Evolutionary conservation across 805 yeast genomes (phyloP).

Genomic region (Saccharomycopsis olivae): DNA sequence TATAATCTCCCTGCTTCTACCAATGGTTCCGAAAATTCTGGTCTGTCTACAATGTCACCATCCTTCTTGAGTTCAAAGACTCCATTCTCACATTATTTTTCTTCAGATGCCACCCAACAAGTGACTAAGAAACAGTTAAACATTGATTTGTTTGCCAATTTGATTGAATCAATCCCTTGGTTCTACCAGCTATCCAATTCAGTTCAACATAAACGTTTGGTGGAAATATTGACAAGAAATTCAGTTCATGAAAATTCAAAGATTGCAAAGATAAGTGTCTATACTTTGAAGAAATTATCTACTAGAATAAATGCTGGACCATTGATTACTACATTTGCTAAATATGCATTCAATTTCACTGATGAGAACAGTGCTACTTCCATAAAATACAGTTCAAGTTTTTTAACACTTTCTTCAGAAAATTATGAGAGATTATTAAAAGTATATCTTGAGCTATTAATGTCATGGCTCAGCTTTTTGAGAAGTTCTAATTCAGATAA

Average conservation of each 20-base stretch:
- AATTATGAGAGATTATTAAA: constrained; percentile 51
- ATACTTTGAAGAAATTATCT: constrained; percentile 56
- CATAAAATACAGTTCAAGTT: constrained; percentile 42
- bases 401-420: constrained; percentile 39
- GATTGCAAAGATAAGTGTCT: constrained; percentile 55
- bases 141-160: constrained; percentile 54
- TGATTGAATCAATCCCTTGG: constrained; percentile 70
- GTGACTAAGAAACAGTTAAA: constrained; percentile 27
- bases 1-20: neutral
- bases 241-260: constrained; percentile 54
- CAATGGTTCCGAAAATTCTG: neutral
- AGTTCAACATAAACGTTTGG: constrained; percentile 48
- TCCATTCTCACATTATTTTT: constrained; percentile 16
- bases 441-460: constrained; percentile 68
- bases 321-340: constrained; percentile 64
- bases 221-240: constrained; percentile 72
- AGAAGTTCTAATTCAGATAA: constrained; percentile 23
- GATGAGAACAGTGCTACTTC: constrained; percentile 19
- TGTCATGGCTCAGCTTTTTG: constrained; percentile 71
- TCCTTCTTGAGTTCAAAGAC: constrained; percentile 9
- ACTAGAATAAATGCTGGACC: constrained; percentile 58
- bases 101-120: constrained; percentile 12
- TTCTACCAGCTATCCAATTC: constrained; percentile 35
- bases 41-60: constrained; percentile 5
- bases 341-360: constrained; percentile 56